Percentiles rank a stretch among this genome's conserved stretches.
These are phyloP conservation scores for Corylus heterophylla DNA, from an alignment of 306 rosid species.

Conservation along the genomic window DNA sequence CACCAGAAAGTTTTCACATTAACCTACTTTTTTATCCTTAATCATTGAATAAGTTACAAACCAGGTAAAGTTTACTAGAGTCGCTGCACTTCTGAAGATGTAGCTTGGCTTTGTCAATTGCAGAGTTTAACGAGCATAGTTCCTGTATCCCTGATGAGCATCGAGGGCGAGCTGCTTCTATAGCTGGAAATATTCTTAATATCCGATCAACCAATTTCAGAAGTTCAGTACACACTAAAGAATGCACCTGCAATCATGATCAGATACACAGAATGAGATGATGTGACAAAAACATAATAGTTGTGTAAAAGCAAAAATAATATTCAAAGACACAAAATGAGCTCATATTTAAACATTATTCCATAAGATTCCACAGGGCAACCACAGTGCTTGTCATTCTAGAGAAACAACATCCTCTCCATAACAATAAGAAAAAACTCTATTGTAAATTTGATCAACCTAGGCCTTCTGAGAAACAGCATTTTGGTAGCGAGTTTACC, in stretches of 20 bases:
- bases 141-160: conserved; percentile 69
- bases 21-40: conserved; percentile 16
- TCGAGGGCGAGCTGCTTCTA: conserved; percentile 83
- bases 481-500: neutral
- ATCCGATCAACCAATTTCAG: conserved; percentile 51
- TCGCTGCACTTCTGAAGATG: conserved; percentile 66
- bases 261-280: conserved; percentile 13
- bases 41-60: conserved; percentile 35
- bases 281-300: conserved; percentile 16
- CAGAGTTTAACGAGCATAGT: conserved; percentile 48
- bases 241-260: conserved; percentile 67
- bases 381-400: neutral
- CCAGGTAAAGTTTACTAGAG: conserved; percentile 88
- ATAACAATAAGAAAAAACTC: neutral
- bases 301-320: conserved; percentile 14
- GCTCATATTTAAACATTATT: conserved; percentile 1
- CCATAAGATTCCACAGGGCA: neutral
- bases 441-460: neutral
- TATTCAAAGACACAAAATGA: conserved; percentile 3
- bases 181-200: conserved; percentile 52
- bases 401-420: neutral
- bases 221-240: conserved; percentile 60
- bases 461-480: neutral
- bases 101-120: conserved; percentile 55
- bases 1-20: neutral